Conservation (phyloP, 1,139 yeast species). For the Maudiozyma humilis region DNA sequence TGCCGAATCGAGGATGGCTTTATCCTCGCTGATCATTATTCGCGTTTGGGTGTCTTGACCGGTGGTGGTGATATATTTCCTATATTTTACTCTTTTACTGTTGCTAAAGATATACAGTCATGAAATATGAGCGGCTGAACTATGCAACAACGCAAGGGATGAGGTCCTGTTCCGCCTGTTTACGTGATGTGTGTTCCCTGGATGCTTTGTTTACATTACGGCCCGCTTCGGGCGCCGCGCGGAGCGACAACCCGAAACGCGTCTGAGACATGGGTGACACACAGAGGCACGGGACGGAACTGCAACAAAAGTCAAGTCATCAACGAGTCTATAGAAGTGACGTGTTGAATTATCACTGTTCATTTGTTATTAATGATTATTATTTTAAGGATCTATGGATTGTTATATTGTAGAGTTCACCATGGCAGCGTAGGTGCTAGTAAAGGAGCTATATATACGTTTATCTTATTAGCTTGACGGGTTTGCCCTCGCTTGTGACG, state of each 20-base stretch:
- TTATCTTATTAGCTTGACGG: constrained; percentile 13
- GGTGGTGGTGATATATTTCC: too few species aligned
- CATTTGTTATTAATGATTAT: background rate
- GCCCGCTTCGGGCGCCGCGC: too few species aligned
- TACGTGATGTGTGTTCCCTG: too few species aligned
- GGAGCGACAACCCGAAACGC: background rate
- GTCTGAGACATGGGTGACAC: background rate
- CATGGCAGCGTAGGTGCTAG: background rate
- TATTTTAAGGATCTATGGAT: background rate
- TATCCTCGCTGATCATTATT: background rate
- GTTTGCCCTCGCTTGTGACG: constrained; percentile 36
- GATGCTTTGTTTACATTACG: too few species aligned
- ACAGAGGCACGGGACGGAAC: too few species aligned
- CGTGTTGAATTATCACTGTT: background rate
- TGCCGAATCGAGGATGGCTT: background rate
- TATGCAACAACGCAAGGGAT: too few species aligned
- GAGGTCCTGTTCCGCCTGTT: too few species aligned
- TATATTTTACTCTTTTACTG: too few species aligned
- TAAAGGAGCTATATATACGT: background rate
- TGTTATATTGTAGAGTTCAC: background rate
- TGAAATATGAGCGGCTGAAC: too few species aligned
- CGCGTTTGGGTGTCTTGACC: too few species aligned
- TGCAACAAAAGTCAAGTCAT: too few species aligned
- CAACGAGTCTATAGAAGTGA: background rate
- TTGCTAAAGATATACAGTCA: too few species aligned